Evolutionary conservation across 2,329 filamentous ascomycete genomes (phyloP).

Genomic region (Bipolaris bicolor): DNA sequence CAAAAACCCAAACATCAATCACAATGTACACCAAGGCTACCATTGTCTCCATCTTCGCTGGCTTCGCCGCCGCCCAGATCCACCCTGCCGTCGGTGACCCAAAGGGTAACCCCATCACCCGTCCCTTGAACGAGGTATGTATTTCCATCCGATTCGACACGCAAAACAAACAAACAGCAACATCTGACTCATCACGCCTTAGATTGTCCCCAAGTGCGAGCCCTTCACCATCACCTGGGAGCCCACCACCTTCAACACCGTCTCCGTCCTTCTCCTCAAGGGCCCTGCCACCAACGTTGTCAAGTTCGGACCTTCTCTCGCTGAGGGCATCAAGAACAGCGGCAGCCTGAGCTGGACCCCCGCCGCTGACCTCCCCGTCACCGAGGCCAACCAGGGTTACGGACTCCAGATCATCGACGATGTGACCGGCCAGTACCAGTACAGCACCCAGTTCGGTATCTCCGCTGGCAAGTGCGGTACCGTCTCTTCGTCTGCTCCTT

Average conservation of each 20-base stretch:
- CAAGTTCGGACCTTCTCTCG: conserved; percentile 58
- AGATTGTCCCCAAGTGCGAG: conserved; percentile 61
- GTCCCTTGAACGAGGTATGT: conserved; percentile 56
- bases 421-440: conserved; percentile 64
- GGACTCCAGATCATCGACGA: conserved; percentile 68
- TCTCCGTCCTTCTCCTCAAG: conserved; percentile 66
- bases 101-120: conserved; percentile 61
- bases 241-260: conserved; percentile 54
- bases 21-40: conserved; percentile 48
- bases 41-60: conserved; percentile 58
- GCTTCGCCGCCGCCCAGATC: conserved; percentile 53
- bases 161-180: conserved; percentile 11
- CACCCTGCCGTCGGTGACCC: conserved; percentile 41
- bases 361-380: conserved; percentile 52
- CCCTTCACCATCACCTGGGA: conserved; percentile 66
- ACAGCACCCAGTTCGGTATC: conserved; percentile 67
- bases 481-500: conserved; percentile 25
- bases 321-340: conserved; percentile 61
- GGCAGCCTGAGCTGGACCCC: conserved; percentile 64
- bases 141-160: not conserved
- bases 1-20: conserved; percentile 16
- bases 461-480: conserved; percentile 48
- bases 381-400: conserved; percentile 59
- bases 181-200: not conserved
- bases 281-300: conserved; percentile 63